Conservation (phyloP, 2,329 filamentous ascomycete genomes). For the Drechslerella dactyloides region DNA sequence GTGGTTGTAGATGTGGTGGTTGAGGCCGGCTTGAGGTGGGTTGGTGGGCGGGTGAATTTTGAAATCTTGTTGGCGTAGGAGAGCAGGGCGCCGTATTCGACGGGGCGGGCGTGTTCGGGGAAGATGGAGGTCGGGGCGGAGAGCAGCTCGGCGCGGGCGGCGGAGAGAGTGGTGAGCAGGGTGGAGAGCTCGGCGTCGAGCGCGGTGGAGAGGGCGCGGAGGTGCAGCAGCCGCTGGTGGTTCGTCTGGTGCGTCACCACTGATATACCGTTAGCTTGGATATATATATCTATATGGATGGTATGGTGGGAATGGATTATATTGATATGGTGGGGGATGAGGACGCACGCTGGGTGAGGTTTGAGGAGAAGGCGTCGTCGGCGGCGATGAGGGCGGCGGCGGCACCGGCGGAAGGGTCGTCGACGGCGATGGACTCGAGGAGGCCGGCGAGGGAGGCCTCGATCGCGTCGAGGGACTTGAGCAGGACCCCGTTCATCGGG, state of each 20-base stretch:
- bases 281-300: background rate
- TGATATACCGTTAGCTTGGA: constrained; percentile 56
- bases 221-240: constrained; percentile 69
- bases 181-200: constrained; percentile 76
- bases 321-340: background rate
- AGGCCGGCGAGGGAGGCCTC: constrained; percentile 72
- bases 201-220: constrained; percentile 70
- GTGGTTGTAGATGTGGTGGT: constrained; percentile 58
- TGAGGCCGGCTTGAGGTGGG: constrained; percentile 57
- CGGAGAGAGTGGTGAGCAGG: constrained; percentile 72
- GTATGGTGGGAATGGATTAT: constrained; percentile 8
- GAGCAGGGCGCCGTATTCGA: constrained; percentile 76
- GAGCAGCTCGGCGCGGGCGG: constrained; percentile 74
- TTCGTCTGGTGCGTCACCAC: constrained; percentile 79
- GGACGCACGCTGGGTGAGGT: constrained; percentile 69
- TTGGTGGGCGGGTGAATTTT: constrained; percentile 76
- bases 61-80: constrained; percentile 79
- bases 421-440: constrained; percentile 80
- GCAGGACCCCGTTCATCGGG: constrained; percentile 72
- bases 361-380: constrained; percentile 70
- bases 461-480: constrained; percentile 69
- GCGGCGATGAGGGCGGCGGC: constrained; percentile 74
- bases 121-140: constrained; percentile 67
- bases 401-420: constrained; percentile 73
- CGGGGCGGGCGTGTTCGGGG: constrained; percentile 59